Evolutionary conservation across 805 yeast genomes (phyloP).

Genomic region (Cyberlindnera maritima): DNA sequence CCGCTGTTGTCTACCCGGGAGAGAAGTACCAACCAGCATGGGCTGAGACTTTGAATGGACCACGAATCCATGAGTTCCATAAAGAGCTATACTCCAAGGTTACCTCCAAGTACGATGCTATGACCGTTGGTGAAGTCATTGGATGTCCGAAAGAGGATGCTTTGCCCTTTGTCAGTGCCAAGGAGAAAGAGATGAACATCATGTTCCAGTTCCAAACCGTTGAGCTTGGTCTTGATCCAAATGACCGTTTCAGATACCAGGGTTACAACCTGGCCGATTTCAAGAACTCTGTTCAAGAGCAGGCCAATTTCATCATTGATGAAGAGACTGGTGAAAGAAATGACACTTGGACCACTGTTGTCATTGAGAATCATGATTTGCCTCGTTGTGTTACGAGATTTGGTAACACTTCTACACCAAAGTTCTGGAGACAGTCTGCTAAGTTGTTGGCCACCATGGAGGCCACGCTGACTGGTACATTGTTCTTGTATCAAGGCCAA

Average conservation of each 20-base stretch:
- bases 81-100: slow-evolving; percentile 45
- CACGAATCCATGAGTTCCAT: slow-evolving; percentile 57
- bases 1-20: slow-evolving; percentile 43
- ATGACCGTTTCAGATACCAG: slow-evolving; percentile 35
- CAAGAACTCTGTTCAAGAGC: slow-evolving; percentile 37
- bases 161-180: slow-evolving; percentile 39
- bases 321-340: slow-evolving; percentile 26
- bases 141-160: slow-evolving; percentile 39
- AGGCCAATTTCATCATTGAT: slow-evolving; percentile 39
- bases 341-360: slow-evolving; percentile 57
- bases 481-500: slow-evolving; percentile 59
- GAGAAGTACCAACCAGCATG: slow-evolving; percentile 39
- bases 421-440: slow-evolving; percentile 37
- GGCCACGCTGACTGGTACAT: slow-evolving; percentile 48
- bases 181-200: slow-evolving; percentile 38
- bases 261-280: slow-evolving; percentile 38
- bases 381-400: slow-evolving; percentile 52
- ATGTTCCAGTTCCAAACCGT: slow-evolving; percentile 36
- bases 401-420: slow-evolving; percentile 39
- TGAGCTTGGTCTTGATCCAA: slow-evolving; percentile 36
- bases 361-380: slow-evolving; percentile 56
- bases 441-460: slow-evolving; percentile 47
- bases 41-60: slow-evolving; percentile 41
- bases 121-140: slow-evolving; percentile 62
- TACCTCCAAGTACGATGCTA: slow-evolving; percentile 44